phyloP scores from a whole-genome alignment of 441 rosid genomes.

The Pelargonium exstipulatum region DNA sequence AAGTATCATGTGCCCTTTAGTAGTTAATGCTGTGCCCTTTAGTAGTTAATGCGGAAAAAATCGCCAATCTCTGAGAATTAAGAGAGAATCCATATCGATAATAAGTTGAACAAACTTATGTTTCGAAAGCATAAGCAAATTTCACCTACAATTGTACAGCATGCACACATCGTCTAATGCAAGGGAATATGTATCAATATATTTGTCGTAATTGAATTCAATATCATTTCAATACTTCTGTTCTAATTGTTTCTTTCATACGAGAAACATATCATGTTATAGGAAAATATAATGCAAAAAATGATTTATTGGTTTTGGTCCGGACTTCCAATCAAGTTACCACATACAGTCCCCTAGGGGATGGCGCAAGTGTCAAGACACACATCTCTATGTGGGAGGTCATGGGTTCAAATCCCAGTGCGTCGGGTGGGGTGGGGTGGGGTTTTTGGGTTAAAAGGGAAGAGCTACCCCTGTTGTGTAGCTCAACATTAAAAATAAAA shows the following conservation, averaged over 20 bases:
- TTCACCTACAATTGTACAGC: neutral
- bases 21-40: neutral
- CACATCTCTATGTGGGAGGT: too few species aligned
- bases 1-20: neutral
- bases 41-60: neutral
- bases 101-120: neutral
- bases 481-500: neutral
- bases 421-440: too few species aligned
- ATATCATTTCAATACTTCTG: neutral
- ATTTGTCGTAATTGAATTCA: too few species aligned
- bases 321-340: neutral
- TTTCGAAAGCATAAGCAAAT: neutral
- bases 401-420: too few species aligned
- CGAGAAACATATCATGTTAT: neutral
- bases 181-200: neutral
- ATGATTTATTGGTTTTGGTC: neutral
- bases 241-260: neutral
- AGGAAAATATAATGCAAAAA: neutral
- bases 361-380: too few species aligned
- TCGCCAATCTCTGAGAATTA: neutral
- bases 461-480: too few species aligned
- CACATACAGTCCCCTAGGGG: too few species aligned
- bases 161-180: neutral
- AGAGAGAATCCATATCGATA: neutral
- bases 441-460: too few species aligned